Evolutionary conservation across 2,329 filamentous ascomycete species (phyloP).

Genomic region (Phoma sp.): DNA sequence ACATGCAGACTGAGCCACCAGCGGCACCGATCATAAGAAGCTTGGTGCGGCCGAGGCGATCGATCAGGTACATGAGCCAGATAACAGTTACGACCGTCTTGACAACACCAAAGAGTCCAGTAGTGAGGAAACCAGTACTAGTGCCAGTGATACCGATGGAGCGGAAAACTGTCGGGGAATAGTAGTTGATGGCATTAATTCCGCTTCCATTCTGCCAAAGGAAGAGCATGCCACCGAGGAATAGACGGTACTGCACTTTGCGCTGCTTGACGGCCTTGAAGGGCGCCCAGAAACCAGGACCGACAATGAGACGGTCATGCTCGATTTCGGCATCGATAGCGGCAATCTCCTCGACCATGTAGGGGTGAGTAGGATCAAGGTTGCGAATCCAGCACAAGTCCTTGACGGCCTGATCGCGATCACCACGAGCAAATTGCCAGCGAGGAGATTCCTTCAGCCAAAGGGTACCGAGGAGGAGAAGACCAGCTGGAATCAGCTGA

Average conservation of each 20-base stretch:
- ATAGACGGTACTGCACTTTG: constrained; percentile 72
- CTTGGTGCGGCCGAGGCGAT: constrained; percentile 66
- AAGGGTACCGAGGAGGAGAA: constrained; percentile 57
- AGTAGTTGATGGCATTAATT: constrained; percentile 79
- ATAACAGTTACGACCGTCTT: constrained; percentile 73
- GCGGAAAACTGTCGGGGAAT: constrained; percentile 73
- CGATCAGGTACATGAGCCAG: constrained; percentile 73
- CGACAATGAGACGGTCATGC: constrained; percentile 66
- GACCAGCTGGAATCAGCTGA: constrained; percentile 70
- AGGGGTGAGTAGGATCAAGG: constrained; percentile 62
- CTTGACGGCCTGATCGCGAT: constrained; percentile 49
- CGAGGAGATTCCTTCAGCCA: constrained; percentile 55
- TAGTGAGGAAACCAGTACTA: constrained; percentile 68
- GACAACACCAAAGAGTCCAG: constrained; percentile 78
- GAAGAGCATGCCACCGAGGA: constrained; percentile 76
- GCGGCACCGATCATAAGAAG: constrained; percentile 70
- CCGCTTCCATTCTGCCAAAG: constrained; percentile 79
- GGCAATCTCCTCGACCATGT: constrained; percentile 75
- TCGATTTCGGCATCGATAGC: constrained; percentile 75
- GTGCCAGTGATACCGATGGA: constrained; percentile 67
- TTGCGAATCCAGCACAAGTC: constrained; percentile 69
- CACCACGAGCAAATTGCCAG: constrained; percentile 53
- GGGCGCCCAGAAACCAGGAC: constrained; percentile 73
- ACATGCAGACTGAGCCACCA: constrained; percentile 69
- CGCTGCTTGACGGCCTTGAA: constrained; percentile 45